Conservation (phyloP, 2,329 filamentous ascomycete genomes). For the Tolypocladium tundrense region DNA sequence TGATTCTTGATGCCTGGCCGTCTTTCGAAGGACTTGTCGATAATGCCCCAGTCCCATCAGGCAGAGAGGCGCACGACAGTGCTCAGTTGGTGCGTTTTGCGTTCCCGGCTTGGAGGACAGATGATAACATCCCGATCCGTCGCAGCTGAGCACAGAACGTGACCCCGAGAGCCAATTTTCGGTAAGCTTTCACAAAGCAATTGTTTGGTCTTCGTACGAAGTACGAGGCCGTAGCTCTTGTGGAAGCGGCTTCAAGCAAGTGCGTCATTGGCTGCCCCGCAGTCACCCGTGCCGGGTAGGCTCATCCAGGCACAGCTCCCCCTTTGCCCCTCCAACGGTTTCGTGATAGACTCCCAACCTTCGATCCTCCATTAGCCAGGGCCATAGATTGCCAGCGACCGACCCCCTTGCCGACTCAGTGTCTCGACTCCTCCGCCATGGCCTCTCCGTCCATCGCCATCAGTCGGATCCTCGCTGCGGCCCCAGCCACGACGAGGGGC, state of each 20-base stretch:
- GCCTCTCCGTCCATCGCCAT: conserved; percentile 40
- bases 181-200: too few relatives aligned
- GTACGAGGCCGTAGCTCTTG: too few relatives aligned
- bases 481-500: conserved; percentile 73
- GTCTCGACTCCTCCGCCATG: conserved; percentile 12
- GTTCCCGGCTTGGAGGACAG: background rate
- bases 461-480: conserved; percentile 70
- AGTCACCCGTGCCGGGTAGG: background rate
- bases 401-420: background rate
- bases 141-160: background rate
- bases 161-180: too few relatives aligned
- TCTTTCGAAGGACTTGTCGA: background rate
- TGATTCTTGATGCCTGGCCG: background rate
- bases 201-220: too few relatives aligned
- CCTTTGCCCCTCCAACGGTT: background rate
- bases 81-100: background rate
- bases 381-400: background rate
- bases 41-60: background rate
- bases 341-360: background rate
- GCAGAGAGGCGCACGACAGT: background rate
- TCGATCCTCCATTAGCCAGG: background rate
- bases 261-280: background rate
- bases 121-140: too few relatives aligned
- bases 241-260: background rate
- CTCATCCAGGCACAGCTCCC: background rate